Conservation (phyloP, 108 stramenopile genomes). For the Phaeodactylum tricornutum region DNA sequence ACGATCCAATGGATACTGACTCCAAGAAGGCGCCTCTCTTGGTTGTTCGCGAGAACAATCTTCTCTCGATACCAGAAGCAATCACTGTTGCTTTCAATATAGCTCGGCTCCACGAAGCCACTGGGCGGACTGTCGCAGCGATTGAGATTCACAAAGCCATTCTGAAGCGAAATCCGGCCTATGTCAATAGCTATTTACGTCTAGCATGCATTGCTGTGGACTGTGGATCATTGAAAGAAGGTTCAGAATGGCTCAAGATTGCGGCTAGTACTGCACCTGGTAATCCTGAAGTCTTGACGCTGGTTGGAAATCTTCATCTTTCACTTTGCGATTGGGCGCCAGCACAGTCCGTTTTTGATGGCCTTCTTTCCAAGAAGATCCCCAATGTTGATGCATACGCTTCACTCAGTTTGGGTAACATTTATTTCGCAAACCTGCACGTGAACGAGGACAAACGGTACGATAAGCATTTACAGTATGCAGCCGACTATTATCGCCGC, state of each 20-base stretch:
- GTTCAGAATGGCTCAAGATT: conserved; percentile 80
- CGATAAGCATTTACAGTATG: conserved; percentile 66
- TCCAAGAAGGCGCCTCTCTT: conserved; percentile 7
- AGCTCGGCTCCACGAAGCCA: conserved; percentile 72
- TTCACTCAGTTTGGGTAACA: conserved; percentile 74
- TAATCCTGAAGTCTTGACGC: conserved; percentile 77
- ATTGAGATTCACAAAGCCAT: conserved; percentile 84
- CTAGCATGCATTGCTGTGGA: conserved; percentile 84
- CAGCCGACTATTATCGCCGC: conserved; percentile 65
- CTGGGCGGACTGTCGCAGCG: conserved; percentile 61
- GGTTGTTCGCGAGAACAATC: conserved; percentile 55
- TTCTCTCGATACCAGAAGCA: conserved; percentile 38
- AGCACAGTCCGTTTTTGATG: conserved; percentile 76
- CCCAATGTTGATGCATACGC: conserved; percentile 79
- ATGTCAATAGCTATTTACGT: conserved; percentile 75
- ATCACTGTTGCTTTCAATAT: conserved; percentile 81
- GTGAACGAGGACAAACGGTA: conserved; percentile 44
- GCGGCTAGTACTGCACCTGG: conserved; percentile 70
- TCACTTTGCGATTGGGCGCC: conserved; percentile 76
- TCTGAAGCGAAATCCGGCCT: conserved; percentile 69
- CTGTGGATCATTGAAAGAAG: conserved; percentile 74
- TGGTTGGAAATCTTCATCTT: conserved; percentile 83
- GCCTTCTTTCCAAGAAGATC: conserved; percentile 62
- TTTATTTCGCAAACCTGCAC: conserved; percentile 79
- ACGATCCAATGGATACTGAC: conserved; percentile 4